Conservation (phyloP, 1,284 basidiomycete species). For the Binderoboletus segoi region DNA sequence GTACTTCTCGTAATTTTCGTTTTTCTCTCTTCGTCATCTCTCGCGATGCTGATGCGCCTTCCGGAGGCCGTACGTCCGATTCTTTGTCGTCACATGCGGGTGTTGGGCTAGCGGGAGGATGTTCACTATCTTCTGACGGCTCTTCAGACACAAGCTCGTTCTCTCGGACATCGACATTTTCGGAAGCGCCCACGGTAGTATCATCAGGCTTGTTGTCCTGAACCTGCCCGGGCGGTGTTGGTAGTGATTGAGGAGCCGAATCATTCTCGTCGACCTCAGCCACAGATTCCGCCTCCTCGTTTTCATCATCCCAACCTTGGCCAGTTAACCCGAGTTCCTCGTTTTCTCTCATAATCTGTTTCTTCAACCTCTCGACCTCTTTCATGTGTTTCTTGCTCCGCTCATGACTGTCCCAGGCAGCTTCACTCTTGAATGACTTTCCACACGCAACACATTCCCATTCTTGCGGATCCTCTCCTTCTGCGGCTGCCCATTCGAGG, state of each 20-base stretch:
- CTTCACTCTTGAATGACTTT: slow-evolving; percentile 90
- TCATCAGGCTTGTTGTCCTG: slow-evolving; percentile 22
- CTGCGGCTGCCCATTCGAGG: slow-evolving; percentile 68
- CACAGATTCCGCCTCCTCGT: slow-evolving; percentile 13
- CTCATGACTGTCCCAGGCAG: slow-evolving; percentile 96
- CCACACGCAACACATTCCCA: slow-evolving; percentile 98
- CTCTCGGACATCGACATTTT: not conserved
- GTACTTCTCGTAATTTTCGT: slow-evolving; percentile 75
- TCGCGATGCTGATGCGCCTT: slow-evolving; percentile 47
- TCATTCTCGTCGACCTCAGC: slow-evolving; percentile 19
- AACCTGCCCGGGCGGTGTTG: slow-evolving; percentile 19
- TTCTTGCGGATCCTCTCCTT: slow-evolving; percentile 73
- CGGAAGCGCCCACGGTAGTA: not conserved
- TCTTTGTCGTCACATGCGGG: not conserved
- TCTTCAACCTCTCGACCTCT: slow-evolving; percentile 75
- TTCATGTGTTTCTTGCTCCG: slow-evolving; percentile 94
- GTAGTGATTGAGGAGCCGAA: slow-evolving; percentile 11
- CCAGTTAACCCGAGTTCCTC: slow-evolving; percentile 55
- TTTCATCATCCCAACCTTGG: slow-evolving; percentile 32
- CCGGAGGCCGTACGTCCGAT: slow-evolving; percentile 1
- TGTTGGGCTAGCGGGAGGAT: not conserved
- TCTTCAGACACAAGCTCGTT: slow-evolving; percentile 3
- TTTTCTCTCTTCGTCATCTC: slow-evolving; percentile 81
- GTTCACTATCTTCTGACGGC: slow-evolving; percentile 1
- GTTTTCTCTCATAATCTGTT: slow-evolving; percentile 79